Evolutionary conservation across 2,329 filamentous ascomycete genomes (phyloP).

Genomic region (Diaporthe citri): DNA sequence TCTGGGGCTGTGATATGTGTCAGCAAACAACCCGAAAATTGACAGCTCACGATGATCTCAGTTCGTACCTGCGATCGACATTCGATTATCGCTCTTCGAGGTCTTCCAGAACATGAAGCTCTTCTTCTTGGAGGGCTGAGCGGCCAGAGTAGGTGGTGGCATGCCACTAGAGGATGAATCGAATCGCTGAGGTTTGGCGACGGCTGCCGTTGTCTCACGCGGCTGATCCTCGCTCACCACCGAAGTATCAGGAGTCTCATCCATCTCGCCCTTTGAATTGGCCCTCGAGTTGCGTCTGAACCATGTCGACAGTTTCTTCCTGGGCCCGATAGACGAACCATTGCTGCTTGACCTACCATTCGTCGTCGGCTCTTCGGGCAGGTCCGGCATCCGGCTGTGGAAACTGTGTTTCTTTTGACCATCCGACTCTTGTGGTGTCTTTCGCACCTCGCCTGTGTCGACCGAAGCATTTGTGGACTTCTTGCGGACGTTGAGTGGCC

Average conservation of each 20-base stretch:
- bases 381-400: constrained; percentile 32
- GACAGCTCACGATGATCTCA: not conserved
- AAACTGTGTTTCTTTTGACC: constrained; percentile 46
- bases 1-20: constrained; percentile 47
- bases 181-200: constrained; percentile 31
- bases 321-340: constrained; percentile 39
- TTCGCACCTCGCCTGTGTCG: not conserved
- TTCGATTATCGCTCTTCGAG: constrained; percentile 55
- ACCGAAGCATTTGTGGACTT: constrained; percentile 43
- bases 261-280: constrained; percentile 53
- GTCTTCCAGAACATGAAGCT: constrained; percentile 70
- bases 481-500: constrained; percentile 58
- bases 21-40: not conserved
- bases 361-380: constrained; percentile 42
- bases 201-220: not conserved
- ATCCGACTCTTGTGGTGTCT: constrained; percentile 36
- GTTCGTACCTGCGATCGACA: constrained; percentile 60
- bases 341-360: constrained; percentile 40
- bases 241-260: constrained; percentile 36
- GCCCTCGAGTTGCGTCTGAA: constrained; percentile 57
- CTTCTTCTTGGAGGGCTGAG: constrained; percentile 57
- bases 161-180: constrained; percentile 42
- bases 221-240: constrained; percentile 10
- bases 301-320: constrained; percentile 64
- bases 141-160: constrained; percentile 40